phyloP scores from a whole-genome alignment of 805 yeast species.

The Ogataea siamensis region DNA sequence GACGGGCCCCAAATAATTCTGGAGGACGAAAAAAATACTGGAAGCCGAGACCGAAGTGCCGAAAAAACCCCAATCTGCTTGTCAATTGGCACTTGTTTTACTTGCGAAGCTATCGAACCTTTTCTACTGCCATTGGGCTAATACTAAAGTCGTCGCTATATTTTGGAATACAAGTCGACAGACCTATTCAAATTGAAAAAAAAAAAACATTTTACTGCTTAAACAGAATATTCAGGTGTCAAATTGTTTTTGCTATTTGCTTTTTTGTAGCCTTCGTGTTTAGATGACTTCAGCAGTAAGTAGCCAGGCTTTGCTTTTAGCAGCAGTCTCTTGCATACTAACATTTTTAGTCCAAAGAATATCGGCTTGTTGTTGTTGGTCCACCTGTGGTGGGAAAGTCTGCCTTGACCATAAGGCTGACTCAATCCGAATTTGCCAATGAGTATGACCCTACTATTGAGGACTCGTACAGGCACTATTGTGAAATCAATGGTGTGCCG shows the following conservation, averaged over 20 bases:
- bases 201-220: not conserved
- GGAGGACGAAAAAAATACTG: no score
- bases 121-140: no score
- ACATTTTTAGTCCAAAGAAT: slow-evolving; percentile 57
- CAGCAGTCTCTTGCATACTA: no score
- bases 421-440: slow-evolving; percentile 92
- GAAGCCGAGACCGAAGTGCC: slow-evolving; percentile 7
- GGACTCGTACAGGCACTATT: slow-evolving; percentile 84
- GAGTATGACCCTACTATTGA: slow-evolving; percentile 99
- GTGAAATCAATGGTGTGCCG: slow-evolving; percentile 75
- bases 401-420: slow-evolving; percentile 91
- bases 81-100: not conserved
- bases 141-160: no score
- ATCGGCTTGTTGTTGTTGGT: slow-evolving; percentile 92
- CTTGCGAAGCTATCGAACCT: no score
- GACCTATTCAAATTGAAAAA: not conserved
- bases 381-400: slow-evolving; percentile 99
- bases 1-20: slow-evolving; percentile 4
- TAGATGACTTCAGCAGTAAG: slow-evolving; percentile 13
- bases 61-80: not conserved
- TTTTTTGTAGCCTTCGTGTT: not conserved
- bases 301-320: not conserved
- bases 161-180: no score
- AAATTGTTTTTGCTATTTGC: not conserved
- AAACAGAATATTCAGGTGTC: not conserved